Percentiles rank a stretch among this genome's conserved stretches.
Conservation (phyloP, 2,329 filamentous ascomycete genomes). For the Mycosphaerella arachidis region DNA sequence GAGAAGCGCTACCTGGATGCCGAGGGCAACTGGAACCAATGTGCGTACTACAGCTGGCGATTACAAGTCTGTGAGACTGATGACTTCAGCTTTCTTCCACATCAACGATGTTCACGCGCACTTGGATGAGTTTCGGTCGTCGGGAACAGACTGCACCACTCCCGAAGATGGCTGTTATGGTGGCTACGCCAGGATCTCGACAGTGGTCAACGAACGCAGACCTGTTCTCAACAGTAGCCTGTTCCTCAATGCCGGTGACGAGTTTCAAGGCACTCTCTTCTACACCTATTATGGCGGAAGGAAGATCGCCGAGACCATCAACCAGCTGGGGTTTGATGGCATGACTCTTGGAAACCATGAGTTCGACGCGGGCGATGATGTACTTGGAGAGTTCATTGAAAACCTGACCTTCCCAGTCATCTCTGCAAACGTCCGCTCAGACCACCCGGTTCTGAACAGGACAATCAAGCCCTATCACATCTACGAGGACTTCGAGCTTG, state of each 20-base stretch:
- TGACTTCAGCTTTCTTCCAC: constrained; percentile 54
- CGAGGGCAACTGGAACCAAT: constrained; percentile 24
- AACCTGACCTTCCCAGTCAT: constrained; percentile 63
- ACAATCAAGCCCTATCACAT: constrained; percentile 63
- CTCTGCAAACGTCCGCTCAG: constrained; percentile 60
- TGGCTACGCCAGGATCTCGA: constrained; percentile 62
- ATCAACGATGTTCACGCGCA: constrained; percentile 67
- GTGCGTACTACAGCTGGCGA: constrained; percentile 22
- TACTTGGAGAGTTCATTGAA: constrained; percentile 57
- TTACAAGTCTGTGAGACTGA: not conserved
- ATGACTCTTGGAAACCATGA: constrained; percentile 67
- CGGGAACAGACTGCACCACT: constrained; percentile 58
- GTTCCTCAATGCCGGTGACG: constrained; percentile 63
- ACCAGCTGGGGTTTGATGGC: constrained; percentile 61
- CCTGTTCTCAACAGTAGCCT: constrained; percentile 57
- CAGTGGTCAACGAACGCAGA: constrained; percentile 54
- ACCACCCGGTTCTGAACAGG: constrained; percentile 55
- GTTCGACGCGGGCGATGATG: constrained; percentile 61
- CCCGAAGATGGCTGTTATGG: constrained; percentile 58
- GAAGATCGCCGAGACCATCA: constrained; percentile 64
- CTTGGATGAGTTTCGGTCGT: constrained; percentile 58
- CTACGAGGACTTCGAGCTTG: constrained; percentile 57
- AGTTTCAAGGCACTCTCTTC: constrained; percentile 66
- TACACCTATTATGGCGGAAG: constrained; percentile 63
- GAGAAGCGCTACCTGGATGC: constrained; percentile 22